Percentiles rank a stretch among this genome's conserved stretches.
These are phyloP conservation scores for Annulohypoxylon moriforme DNA, from an alignment of 495 filamentous ascomycete species.

Conservation along the genomic window DNA sequence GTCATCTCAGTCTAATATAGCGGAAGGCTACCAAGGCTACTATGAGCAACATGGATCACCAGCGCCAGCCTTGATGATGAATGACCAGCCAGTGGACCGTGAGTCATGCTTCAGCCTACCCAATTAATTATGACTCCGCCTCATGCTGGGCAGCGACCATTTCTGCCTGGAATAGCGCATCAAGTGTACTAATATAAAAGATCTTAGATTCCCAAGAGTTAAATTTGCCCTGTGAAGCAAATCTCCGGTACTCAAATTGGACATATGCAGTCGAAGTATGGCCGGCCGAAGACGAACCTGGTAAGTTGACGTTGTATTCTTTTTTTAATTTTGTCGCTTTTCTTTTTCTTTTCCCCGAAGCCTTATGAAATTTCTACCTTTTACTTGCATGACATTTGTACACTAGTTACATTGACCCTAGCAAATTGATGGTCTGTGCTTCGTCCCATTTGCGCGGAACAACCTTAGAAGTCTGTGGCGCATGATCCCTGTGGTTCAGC, in stretches of 20 bases:
- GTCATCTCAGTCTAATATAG: not conserved
- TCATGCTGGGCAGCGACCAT: slow-evolving; percentile 25
- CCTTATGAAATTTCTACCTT: not conserved
- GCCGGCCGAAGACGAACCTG: slow-evolving; percentile 19
- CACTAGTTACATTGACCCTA: not conserved
- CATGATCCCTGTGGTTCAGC: slow-evolving; percentile 22
- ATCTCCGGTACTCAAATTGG: slow-evolving; percentile 22
- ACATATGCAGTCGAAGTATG: slow-evolving; percentile 36
- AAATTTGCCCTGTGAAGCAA: not conserved
- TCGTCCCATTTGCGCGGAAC: not conserved
- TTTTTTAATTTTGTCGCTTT: not conserved
- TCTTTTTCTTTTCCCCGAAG: not conserved
- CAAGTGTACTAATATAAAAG: slow-evolving; percentile 27
- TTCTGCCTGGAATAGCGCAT: slow-evolving; percentile 28
- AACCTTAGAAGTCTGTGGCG: slow-evolving; percentile 3
- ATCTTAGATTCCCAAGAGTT: not conserved
- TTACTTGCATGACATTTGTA: not conserved
- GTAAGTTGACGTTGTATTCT: slow-evolving; percentile 28
- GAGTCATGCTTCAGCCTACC: slow-evolving; percentile 42
- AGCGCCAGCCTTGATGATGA: not conserved
- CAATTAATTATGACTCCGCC: slow-evolving; percentile 26
- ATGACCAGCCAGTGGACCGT: not conserved
- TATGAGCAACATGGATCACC: not conserved
- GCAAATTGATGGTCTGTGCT: not conserved
- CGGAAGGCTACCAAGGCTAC: not conserved